Evolutionary conservation across 2,329 filamentous ascomycete genomes (phyloP), one percentile per base, ranked within the genome.

Genomic region (Chaetomiaceae sp.): DNA sequence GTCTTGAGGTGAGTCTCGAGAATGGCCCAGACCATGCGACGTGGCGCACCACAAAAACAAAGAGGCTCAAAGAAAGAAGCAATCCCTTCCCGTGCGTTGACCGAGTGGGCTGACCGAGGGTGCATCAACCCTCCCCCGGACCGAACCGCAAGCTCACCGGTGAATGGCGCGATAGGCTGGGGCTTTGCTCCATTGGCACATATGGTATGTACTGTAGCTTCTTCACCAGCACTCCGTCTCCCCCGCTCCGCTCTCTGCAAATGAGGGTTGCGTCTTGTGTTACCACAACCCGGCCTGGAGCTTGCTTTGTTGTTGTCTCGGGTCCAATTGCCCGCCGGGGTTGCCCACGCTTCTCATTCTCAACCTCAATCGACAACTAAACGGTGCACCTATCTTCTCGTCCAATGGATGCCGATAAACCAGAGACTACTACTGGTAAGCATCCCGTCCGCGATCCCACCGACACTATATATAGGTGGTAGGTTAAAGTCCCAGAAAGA

Each of bases 61-160:
- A 10, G n/a, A 43, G 41, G 41, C 16, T 13, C 25, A 27, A 27
- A 9, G 25, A 27, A 27, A 27, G 25, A 5, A 5, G 9, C 5
- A 5, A 27, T 27, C 9, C 25, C 9, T 27, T 27, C 25, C 9
- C 25, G 9, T 9, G 5, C 25, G 8, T 32, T 42, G 18, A n/a
- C 49, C 34, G 42, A 30, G 14, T 42, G 42, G 38, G 9, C 23
- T 56, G 44, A 52, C 54, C 54, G 49, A 53, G 44, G 18, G 41
- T 53, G 14, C 54, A 56, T 56, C 36, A 8, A 18, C 53, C 45
- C 54, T 43, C 44, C 49, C 18, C 46, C 53, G 53, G 53, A 48
- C 53, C 53, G 53, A 48, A 21, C 20, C 23, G 30, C 43, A 34
- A 38, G 10, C 30, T 23, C 20, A 37, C 42, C 52, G 52, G 47